These are phyloP conservation scores for Cardamine chenopodiifolia DNA, from an alignment of 345 rosid species.

Conservation along the genomic window DNA sequence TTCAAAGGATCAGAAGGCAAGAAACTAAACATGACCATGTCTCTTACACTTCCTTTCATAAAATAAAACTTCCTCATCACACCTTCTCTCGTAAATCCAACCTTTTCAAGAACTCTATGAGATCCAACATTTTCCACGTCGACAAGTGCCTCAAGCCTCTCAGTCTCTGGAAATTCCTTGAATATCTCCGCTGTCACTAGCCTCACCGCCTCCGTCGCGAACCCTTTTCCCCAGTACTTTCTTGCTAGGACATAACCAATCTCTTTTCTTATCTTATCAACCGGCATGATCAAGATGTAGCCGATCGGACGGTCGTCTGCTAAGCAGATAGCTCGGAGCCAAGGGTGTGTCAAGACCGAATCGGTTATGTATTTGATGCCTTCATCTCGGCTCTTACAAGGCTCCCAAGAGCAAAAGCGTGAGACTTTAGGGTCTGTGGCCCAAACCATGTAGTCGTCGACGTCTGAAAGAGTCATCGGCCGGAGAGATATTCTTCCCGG, in stretches of 20 bases:
- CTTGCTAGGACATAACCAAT: conserved; percentile 57
- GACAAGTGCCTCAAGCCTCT: conserved; percentile 66
- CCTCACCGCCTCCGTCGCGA: conserved; percentile 56
- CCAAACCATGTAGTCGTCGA: conserved; percentile 75
- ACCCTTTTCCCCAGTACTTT: conserved; percentile 62
- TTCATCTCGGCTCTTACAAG: conserved; percentile 52
- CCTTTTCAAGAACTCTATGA: conserved; percentile 63
- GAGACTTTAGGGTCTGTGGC: conserved; percentile 51
- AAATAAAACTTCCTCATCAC: conserved; percentile 53
- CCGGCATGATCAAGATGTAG: conserved; percentile 51
- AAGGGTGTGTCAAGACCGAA: conserved; percentile 54
- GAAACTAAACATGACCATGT: conserved; percentile 58
- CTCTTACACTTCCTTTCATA: conserved; percentile 57
- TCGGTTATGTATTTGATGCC: conserved; percentile 49
- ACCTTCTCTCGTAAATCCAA: conserved; percentile 66
- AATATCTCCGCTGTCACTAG: conserved; percentile 49
- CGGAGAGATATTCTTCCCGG: conserved; percentile 46
- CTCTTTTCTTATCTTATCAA: conserved; percentile 55
- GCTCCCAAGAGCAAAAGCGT: conserved; percentile 57
- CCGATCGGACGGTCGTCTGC: conserved; percentile 51
- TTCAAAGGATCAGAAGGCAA: conserved; percentile 52
- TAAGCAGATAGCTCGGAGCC: conserved; percentile 62
- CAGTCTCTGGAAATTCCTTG: conserved; percentile 49
- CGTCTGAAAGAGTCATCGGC: conserved; percentile 47
- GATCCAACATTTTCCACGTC: conserved; percentile 60